Base-by-base conservation (phyloP, 192 early-diverging fungal species). In the Backusella tuberculispora region DNA sequence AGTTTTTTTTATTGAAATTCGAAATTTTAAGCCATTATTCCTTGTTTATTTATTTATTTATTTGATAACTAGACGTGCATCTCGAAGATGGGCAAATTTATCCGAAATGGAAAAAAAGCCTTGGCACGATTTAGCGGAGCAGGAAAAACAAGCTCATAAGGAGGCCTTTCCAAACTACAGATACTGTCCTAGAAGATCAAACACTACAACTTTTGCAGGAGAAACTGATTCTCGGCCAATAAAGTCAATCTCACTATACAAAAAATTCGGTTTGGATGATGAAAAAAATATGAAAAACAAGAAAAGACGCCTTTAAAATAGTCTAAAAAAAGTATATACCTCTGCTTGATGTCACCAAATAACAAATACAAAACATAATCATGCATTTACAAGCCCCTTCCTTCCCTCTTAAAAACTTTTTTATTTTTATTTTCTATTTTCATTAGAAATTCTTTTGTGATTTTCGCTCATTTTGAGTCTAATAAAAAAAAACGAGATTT, bases 101-200 rank as follows among this genome's bases (percentile, higher is more conserved):
- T 73, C 76, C 15, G 68, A 73, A 40, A 65, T 40, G 38, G 69
- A 78, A 78, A 78, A 78, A 71, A 72, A 78, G 50, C 76, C 76
- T 17, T 78, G 72, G 70, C 76, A 78, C 56, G 48, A 70, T 24
- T 42, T 78, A 17, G 76, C 76, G n/a, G 76, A 78, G 66, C 71
- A 78, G 26, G 70, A 72, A 67, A 78, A 73, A 44, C 72, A 70
- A 38, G 76, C 76, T 13, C 76, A 78, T 43, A 69, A 78, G 45
- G 76, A 78, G 66, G 76, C 76, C 1, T 78, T 78, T 67, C 76
- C 76, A 37, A 63, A 78, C 34, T 78, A 78, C 37, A 71, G 76
- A 40, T 78, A 78, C 38, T 53, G 76, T 56, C 76, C 76, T 15
- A 72, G 53, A 60, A 60, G 53, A 60, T 24, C 53, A 60, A 60